Base-by-base conservation (phyloP, 495 filamentous ascomycete genomes). In the Neurospora hispaniola region DNA sequence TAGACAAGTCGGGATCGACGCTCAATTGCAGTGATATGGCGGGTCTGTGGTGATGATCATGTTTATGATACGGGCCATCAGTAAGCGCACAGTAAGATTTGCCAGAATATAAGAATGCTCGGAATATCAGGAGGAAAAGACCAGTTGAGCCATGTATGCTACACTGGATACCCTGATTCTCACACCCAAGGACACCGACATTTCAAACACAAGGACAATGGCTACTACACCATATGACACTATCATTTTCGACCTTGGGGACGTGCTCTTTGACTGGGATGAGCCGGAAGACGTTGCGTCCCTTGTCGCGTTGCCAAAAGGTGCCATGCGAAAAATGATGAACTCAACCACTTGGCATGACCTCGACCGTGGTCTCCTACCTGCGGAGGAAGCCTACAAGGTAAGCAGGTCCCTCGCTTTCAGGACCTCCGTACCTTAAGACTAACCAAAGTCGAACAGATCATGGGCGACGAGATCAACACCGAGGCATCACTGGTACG, bases 221-320 rank as follows among this genome's bases (percentile, higher is more conserved):
- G 23, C 48, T 5, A 27, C 2, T 1, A 6, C 10, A 14, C 14
- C 48, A 20, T 73, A 73, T 31, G 72, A 73, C 23, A 71, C 69
- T 35, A 68, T 73, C 12, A 71, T 73, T 10, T 73, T 73, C 27
- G 72, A 73, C 46, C 35, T 73, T 1, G 72, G 72, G 6, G 72
- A 73, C 18, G 69, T 73, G 11, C 69, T 73, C 18, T 73, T 73
- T n/a, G 42, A 73, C 31, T 73, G 72, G 72, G 69, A 73, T 54
- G 42, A 59, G 48, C 48, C 72, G 14, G 38, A 43, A 31, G 42
- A 39, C n/a, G 48, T 73, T 5, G 70, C 69, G 6, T 42, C 69
- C 41, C 48, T 31, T 59, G 48, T 20, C 5, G 23, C 23, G 20
- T 2, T 59, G 0, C 48, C 71, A 8, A 69, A 69, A 20, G 5